phyloP scores from a whole-genome alignment of 768 basidiomycete species.

The Russula griseocarnosa region DNA sequence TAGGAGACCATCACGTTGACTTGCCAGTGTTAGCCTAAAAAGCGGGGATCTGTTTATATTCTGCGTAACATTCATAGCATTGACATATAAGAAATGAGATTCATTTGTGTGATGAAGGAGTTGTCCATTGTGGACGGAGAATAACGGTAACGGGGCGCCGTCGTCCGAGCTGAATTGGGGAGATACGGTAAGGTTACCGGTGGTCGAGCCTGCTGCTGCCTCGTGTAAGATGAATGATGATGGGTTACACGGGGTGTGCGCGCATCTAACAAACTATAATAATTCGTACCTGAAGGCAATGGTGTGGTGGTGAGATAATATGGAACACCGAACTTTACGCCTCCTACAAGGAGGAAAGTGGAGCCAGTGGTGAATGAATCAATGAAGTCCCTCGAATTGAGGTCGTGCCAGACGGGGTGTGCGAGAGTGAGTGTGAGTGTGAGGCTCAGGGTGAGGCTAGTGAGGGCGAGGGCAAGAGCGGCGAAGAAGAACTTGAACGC shows the following conservation, averaged over 20 bases:
- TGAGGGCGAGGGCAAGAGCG: background rate
- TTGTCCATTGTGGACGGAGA: conserved; percentile 50
- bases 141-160: conserved; percentile 40
- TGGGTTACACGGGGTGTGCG: too few relatives aligned
- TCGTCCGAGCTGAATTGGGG: conserved; percentile 27
- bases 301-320: conserved; percentile 13
- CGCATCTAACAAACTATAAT: background rate
- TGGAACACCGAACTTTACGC: conserved; percentile 7
- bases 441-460: too few relatives aligned
- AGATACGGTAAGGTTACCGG: conserved; percentile 48
- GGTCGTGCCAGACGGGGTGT: conserved; percentile 8
- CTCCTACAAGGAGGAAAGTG: background rate
- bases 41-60: background rate
- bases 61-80: conserved; percentile 44
- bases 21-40: conserved; percentile 39
- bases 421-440: background rate
- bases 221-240: background rate
- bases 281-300: conserved; percentile 6
- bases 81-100: conserved; percentile 51
- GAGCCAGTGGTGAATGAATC: conserved; percentile 11
- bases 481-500: background rate
- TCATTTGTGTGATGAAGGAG: conserved; percentile 56
- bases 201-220: conserved; percentile 39
- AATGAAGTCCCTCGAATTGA: background rate
- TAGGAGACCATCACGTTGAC: conserved; percentile 39